A percentile compares a stretch with the other conserved stretches of the same genome.
Evolutionary conservation across 352 stramenopile species (phyloP).

Genomic region (Globisporangium irregulare): DNA sequence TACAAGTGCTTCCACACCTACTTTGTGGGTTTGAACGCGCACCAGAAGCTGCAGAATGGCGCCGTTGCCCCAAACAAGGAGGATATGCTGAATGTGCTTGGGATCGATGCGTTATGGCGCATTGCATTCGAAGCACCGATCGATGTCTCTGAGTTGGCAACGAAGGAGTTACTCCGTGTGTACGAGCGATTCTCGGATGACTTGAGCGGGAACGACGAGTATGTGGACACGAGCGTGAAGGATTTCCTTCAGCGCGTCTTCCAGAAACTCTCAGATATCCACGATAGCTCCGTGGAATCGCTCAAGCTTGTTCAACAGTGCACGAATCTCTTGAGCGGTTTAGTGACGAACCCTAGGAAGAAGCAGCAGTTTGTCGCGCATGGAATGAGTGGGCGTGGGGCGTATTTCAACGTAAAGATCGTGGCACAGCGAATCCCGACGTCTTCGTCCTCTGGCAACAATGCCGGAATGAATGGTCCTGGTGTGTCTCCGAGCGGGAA

Average conservation of each 20-base stretch:
- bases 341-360: slow-evolving; percentile 52
- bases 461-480: slow-evolving; percentile 21
- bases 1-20: slow-evolving; percentile 89
- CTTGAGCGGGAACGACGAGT: slow-evolving; percentile 29
- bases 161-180: slow-evolving; percentile 71
- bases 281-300: slow-evolving; percentile 43
- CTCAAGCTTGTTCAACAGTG: slow-evolving; percentile 79
- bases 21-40: slow-evolving; percentile 75
- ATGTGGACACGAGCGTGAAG: slow-evolving; percentile 41
- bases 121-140: slow-evolving; percentile 80
- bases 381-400: slow-evolving; percentile 62
- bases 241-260: slow-evolving; percentile 85
- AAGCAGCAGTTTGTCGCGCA: slow-evolving; percentile 60
- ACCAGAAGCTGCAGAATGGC: slow-evolving; percentile 34
- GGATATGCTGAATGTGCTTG: slow-evolving; percentile 44
- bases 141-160: slow-evolving; percentile 75
- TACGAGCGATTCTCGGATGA: slow-evolving; percentile 63
- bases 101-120: slow-evolving; percentile 80
- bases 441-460: slow-evolving; percentile 28
- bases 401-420: slow-evolving; percentile 78
- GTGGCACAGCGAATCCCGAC: slow-evolving; percentile 76
- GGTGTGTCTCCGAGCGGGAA: slow-evolving; percentile 21
- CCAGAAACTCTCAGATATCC: slow-evolving; percentile 53
- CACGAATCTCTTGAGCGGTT: slow-evolving; percentile 62
- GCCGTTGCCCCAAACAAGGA: slow-evolving; percentile 5